Conservation (phyloP, 2,329 filamentous ascomycete genomes). For the Nothopassalora personata region DNA sequence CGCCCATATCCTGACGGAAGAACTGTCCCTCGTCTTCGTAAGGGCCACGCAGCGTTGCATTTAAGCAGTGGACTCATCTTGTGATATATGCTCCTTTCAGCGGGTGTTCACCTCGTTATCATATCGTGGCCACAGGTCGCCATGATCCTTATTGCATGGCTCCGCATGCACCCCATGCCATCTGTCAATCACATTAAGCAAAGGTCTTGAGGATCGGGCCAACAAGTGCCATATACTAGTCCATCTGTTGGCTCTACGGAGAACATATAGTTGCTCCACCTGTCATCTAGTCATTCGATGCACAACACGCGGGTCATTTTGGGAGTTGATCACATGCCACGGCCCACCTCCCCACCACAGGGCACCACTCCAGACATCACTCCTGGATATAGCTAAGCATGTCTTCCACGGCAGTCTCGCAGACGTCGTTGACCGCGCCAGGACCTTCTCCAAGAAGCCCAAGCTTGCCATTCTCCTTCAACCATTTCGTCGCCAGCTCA, state of each 20-base stretch:
- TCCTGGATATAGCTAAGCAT: conserved; percentile 45
- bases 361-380: conserved; percentile 50
- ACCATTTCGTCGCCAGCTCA: conserved; percentile 49
- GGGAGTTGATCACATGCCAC: not conserved
- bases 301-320: not conserved
- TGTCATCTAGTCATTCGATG: not conserved
- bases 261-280: conserved; percentile 32
- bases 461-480: conserved; percentile 48
- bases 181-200: no score
- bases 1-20: no score
- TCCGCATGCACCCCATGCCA: no score
- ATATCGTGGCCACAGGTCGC: no score
- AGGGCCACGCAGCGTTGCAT: no score
- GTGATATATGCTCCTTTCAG: no score
- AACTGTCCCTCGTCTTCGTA: no score
- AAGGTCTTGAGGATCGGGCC: not conserved
- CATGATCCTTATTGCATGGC: no score
- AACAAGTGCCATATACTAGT: conserved; percentile 31
- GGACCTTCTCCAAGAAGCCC: conserved; percentile 54
- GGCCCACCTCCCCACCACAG: conserved; percentile 54
- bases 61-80: no score
- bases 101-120: no score
- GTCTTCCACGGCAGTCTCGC: conserved; percentile 46
- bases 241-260: conserved; percentile 45
- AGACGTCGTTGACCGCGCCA: conserved; percentile 47